These are phyloP conservation scores for Periconia sp. DNA, from an alignment of 2,329 filamentous ascomycete species.

Conservation along the genomic window DNA sequence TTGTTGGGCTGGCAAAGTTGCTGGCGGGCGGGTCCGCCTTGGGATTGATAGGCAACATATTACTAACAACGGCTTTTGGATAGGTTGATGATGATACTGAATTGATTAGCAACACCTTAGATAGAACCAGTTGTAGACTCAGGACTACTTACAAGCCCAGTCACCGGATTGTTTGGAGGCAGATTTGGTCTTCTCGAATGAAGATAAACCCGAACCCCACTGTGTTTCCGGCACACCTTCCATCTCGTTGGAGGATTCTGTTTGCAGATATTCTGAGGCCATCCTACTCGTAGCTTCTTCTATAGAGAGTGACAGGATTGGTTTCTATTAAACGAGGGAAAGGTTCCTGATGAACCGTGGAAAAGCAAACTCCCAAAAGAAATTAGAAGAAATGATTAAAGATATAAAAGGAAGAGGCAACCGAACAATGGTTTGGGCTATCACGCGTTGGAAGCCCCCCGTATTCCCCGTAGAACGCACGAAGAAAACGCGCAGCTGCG, in stretches of 20 bases:
- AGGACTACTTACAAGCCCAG: neutral
- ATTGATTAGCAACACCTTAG: neutral
- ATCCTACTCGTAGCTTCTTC: neutral
- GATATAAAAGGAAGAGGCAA: neutral
- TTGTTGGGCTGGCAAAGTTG: neutral
- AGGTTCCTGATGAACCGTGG: too few relatives aligned
- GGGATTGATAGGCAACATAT: neutral
- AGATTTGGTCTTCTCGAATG: neutral
- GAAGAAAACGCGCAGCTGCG: constrained; percentile 1
- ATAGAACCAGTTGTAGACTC: neutral
- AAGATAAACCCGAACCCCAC: neutral
- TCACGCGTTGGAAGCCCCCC: neutral
- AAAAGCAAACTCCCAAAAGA: neutral
- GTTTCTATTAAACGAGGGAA: neutral
- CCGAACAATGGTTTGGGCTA: neutral
- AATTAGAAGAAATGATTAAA: neutral
- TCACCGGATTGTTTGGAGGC: neutral
- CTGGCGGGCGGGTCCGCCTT: neutral
- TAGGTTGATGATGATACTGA: neutral
- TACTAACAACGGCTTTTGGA: neutral
- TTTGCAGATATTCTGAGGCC: neutral
- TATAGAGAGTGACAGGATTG: neutral
- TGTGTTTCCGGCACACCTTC: neutral
- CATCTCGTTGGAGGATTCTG: neutral
- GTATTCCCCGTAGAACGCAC: neutral